Evolutionary conservation across 192 early-diverging fungal genomes (phyloP), one percentile per base, ranked within the genome.

Genomic region (Thamnidium elegans): DNA sequence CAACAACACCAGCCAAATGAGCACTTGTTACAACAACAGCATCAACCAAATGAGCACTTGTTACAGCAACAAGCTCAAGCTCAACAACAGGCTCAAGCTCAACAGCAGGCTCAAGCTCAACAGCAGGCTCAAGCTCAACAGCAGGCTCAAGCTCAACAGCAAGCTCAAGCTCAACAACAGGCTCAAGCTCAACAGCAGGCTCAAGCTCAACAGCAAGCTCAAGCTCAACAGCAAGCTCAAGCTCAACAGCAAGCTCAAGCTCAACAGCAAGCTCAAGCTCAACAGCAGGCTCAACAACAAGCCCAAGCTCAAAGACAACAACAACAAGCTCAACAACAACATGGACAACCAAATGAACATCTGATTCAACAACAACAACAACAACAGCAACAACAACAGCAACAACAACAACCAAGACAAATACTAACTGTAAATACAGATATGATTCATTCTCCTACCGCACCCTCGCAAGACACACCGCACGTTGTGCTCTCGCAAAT

Each of bases 401-500:
- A 61, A 47, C 20, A 43, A 1, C 23, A 26, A 19, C 43, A 45
- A 43, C 0, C 23, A 6, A 17, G 43, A 20, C 52, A 17, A 19
- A 56, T 5, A 34, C 44, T 55, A 19, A 39, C n/a, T 42, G 56
- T 48, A 10, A 47, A 34, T n/a, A 58, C 14, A 45, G 48, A 31
- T 23, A 67, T 67, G 66, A 36, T 51, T 19, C 55, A 50, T 31
- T 48, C 58, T 6, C 66, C 55, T 52, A 17, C 55, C 23, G 19
- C 21, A 3, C 3, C 46, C 2, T 19, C 51, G 20, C 59, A 55
- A 13, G 44, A 61, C 52, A 26, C 52, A 21, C 50, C 43, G 4
- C 59, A 51, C 36, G 61, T 54, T 20, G 61, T 63, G 9, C 19
- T 63, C 17, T 63, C 61, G 4, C 61, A 63, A 14, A 51, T 63